Evolutionary conservation across 352 stramenopile species (phyloP), one percentile per base, ranked within the genome.

Genomic region (Phytopythium cucurbitacearum): DNA sequence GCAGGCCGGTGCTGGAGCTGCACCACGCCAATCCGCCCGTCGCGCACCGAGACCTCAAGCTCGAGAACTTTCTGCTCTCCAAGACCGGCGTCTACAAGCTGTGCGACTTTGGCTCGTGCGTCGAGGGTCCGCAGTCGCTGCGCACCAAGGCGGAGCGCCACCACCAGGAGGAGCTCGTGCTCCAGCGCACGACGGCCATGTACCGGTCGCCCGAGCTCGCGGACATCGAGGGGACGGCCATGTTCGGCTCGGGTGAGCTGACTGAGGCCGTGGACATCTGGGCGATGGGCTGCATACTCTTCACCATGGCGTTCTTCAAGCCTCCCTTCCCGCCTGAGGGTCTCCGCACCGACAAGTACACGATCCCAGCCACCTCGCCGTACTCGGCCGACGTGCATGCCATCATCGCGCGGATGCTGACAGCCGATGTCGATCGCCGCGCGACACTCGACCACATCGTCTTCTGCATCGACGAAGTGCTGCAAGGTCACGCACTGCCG

Each of bases 171-270:
- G 96, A 99, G 56, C 76, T 97, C 32, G 95, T 99, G 48, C 74
- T 94, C 64, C 98, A 97, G 66, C 97, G 92, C 44, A 99, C 95
- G 5, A 99, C 96, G 0, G 95, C 97, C 53, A 98, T 98, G 92
- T 99, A 98, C 62, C 88, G 96, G 9, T 96, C 95, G 2, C 97
- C 96, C 10, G 97, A 99, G 69, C 94, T 99, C 57, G 94, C 97
- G 0, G 96, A 99, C 65, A 78, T 99, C 4, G 80, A 93, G 63
- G 83, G 83, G 36, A 93, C 80, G 7, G 80, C 76, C 33, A 91
- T 93, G 80, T 99, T 98, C 67, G 91, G 96, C 62, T 76, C 87
- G 0, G 90, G 90, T 1, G 79, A 94, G 39, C 78, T 99, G 34
- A 95, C 84, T 1, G 74, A 98, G 60, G 67, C 91, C 57, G 89